Percentiles rank a stretch among this genome's conserved stretches.
Conservation (phyloP, 306 rosid species). For the Cicer cuneatum region DNA sequence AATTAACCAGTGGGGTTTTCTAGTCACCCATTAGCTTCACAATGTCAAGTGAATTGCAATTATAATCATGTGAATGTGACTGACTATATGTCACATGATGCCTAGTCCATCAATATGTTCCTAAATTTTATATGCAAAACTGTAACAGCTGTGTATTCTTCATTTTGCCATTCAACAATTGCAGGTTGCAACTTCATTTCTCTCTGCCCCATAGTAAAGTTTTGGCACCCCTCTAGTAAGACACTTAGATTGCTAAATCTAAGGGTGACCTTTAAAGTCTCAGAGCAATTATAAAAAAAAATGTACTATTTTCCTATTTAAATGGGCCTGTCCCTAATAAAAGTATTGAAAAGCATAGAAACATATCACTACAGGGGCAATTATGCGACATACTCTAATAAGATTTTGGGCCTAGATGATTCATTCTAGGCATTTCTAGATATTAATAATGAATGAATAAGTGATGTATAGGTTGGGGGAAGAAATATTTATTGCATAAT, state of each 20-base stretch:
- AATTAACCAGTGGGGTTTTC: conserved; percentile 36
- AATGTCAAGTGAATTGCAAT: conserved; percentile 42
- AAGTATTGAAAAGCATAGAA: conserved; percentile 13
- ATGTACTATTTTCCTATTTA: neutral
- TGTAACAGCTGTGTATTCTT: conserved; percentile 11
- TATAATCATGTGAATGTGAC: conserved; percentile 49
- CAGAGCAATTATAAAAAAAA: conserved; percentile 9
- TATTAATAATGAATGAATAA: conserved; percentile 37
- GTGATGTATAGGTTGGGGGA: conserved; percentile 7
- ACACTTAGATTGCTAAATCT: conserved; percentile 35
- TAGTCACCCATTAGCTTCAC: conserved; percentile 42
- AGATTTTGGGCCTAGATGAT: conserved; percentile 42
- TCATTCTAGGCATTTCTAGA: conserved; percentile 21
- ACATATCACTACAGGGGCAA: conserved; percentile 32
- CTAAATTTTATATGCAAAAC: conserved; percentile 26
- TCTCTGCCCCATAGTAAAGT: neutral
- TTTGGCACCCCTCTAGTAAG: conserved; percentile 34
- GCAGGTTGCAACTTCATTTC: conserved; percentile 18
- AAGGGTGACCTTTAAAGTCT: conserved; percentile 10
- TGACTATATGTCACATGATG: conserved; percentile 37
- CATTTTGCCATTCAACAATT: conserved; percentile 27
- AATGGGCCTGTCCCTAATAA: conserved; percentile 32
- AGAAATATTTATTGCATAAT: too few relatives aligned
- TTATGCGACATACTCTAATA: conserved; percentile 18
- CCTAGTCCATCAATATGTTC: conserved; percentile 41